These are phyloP conservation scores for Tylopilus sp. DNA, from an alignment of 768 basidiomycete species.

Conservation along the genomic window DNA sequence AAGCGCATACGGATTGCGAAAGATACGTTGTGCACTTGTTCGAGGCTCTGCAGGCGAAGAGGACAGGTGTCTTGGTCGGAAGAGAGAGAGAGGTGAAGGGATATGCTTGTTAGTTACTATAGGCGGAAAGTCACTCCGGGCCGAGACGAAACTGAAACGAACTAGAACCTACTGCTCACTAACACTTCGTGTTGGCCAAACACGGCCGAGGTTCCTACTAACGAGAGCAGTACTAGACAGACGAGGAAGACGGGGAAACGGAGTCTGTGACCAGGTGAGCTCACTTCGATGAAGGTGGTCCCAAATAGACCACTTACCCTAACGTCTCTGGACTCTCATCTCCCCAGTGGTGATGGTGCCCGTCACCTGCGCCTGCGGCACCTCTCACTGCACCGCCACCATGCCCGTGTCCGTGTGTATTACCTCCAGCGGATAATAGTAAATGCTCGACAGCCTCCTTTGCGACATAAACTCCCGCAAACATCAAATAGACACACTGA, in stretches of 20 bases:
- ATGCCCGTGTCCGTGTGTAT: slow-evolving; percentile 59
- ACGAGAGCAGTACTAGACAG: slow-evolving; percentile 51
- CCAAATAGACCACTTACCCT: slow-evolving; percentile 36
- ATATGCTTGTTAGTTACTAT: slow-evolving; percentile 62
- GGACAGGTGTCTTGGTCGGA: slow-evolving; percentile 30
- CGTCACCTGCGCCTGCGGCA: slow-evolving; percentile 30
- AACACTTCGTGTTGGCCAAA: slow-evolving; percentile 66
- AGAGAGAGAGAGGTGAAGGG: slow-evolving; percentile 47
- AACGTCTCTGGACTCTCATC: slow-evolving; percentile 41
- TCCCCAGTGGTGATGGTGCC: slow-evolving; percentile 67
- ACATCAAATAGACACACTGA: slow-evolving; percentile 91
- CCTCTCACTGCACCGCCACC: slow-evolving; percentile 51
- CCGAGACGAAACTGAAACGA: neutral
- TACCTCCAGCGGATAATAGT: slow-evolving; percentile 76
- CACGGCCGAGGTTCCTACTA: slow-evolving; percentile 52
- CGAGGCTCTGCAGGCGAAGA: slow-evolving; percentile 5
- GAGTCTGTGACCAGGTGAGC: slow-evolving; percentile 40
- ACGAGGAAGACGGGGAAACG: slow-evolving; percentile 63
- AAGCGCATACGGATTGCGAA: slow-evolving; percentile 74
- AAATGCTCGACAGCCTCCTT: slow-evolving; percentile 97
- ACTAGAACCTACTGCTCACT: slow-evolving; percentile 50
- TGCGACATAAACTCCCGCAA: slow-evolving; percentile 91
- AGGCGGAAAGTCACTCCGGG: slow-evolving; percentile 6
- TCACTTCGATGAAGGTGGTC: neutral
- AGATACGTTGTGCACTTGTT: slow-evolving; percentile 27